Evolutionary conservation across 257 asterid species (phyloP).

Genomic region (Salvia splendens): DNA sequence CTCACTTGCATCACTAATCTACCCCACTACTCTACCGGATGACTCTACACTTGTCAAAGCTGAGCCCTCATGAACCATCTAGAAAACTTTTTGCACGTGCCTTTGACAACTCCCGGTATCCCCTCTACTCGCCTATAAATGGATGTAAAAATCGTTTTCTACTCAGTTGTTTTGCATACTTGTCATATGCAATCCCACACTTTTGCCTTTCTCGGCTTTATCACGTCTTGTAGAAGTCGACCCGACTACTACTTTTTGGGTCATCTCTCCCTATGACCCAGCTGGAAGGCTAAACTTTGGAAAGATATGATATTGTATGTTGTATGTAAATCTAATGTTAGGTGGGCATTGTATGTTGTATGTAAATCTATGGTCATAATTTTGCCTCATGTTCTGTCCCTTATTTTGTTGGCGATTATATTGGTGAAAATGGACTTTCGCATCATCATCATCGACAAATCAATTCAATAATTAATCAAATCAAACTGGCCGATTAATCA

Average conservation of each 20-base stretch:
- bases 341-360: background rate
- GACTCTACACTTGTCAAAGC: slow-evolving; percentile 57
- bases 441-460: background rate
- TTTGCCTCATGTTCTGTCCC: slow-evolving; percentile 14
- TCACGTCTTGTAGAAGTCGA: slow-evolving; percentile 16
- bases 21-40: slow-evolving; percentile 55
- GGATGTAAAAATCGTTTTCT: slow-evolving; percentile 22
- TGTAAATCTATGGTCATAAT: slow-evolving; percentile 4
- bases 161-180: slow-evolving; percentile 18
- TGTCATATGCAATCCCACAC: slow-evolving; percentile 48
- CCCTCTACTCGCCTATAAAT: slow-evolving; percentile 25
- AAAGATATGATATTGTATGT: background rate
- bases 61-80: slow-evolving; percentile 51
- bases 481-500: too few relatives aligned
- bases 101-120: slow-evolving; percentile 42
- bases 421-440: background rate
- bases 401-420: background rate
- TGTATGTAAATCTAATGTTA: background rate
- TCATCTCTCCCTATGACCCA: background rate
- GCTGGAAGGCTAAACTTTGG: background rate
- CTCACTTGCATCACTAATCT: slow-evolving; percentile 82
- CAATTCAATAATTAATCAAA: too few relatives aligned
- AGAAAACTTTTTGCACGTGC: slow-evolving; percentile 37
- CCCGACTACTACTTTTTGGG: slow-evolving; percentile 12
- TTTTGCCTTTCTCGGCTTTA: slow-evolving; percentile 31